Evolutionary conservation across 768 basidiomycete species (phyloP), one percentile per base, ranked within the genome.

Genomic region (Piloderma croceum): DNA sequence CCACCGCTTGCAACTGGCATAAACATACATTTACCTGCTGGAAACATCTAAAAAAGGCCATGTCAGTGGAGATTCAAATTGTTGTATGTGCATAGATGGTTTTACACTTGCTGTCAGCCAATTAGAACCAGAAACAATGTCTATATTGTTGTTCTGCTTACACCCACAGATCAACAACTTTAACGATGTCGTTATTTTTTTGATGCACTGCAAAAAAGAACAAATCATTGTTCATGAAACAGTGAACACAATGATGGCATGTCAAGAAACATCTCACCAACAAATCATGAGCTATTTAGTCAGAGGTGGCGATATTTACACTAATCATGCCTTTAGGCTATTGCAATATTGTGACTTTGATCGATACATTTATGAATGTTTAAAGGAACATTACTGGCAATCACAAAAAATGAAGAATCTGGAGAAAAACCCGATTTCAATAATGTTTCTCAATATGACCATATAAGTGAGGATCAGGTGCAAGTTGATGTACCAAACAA

Each of bases 201-300:
- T 59, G 10, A 21, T 50, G 24, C 20, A 48, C 21, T 54, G 43
- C 29, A 57, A 60, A 13, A 46, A 45, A 37, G 57, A 64, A 34
- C 44, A 57, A 6, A 61, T 63, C 32, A 59, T 46, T 34, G 58
- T 67, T 17, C 56, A 56, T 0, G 49, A 43, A 7, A 41, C 46
- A 3, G 45, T 49, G 0, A 53, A 57, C 12, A 36, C 47, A 0
- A 42, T 59, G 39, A 52, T 61, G 41, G 47, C 44, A 0, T 29
- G 36, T 0, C 52, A 60, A n/a, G 61, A 63, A 19, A 39, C 60
- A 0, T 64, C 61, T 0, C 55, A 57, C 7, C 57, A 53, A 2
- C 60, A 61, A 25, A 56, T 61, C 0, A 50, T 58, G 52, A 58
- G 56, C 18, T 59, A 59, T 22, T n/a, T 61, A 0, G 33, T 60